Evolutionary conservation across 2,329 filamentous ascomycete genomes (phyloP), one percentile per base, ranked within the genome.

Genomic region (Ophioceras dolichostomum): DNA sequence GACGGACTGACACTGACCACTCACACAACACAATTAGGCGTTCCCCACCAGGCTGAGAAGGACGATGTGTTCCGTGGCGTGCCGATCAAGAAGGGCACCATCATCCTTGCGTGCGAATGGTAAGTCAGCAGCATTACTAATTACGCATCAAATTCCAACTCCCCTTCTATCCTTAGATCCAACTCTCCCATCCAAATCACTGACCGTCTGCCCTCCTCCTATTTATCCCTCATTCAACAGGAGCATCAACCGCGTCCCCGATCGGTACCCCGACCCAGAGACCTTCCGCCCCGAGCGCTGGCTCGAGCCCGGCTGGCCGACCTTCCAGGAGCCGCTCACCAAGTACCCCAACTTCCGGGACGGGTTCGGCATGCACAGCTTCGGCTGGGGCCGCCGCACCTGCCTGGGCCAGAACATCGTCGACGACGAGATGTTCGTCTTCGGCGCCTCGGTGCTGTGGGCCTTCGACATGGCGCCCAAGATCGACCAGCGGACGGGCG

Each of bases 331-430:
- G 48, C 76, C 76, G 0, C 64, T 80, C n/a, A 67, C 67, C 2
- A 65, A 67, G 39, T 79, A 71, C 47, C 76, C 77, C 13, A 76
- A 70, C 52, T 68, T 80, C 49, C 72, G 75, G 45, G 65, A 70
- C 49, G 65, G 66, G 27, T 55, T 59, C 2, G 67, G 67, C 27
- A 74, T 79, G 68, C 70, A 76, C 43, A 76, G 70, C 0, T 80
- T 80, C 47, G 76, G 76, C 20, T 79, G 67, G 62, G 76, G 76
- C 24, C 71, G 75, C 31, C 66, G 76, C 43, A 67, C 68, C 12
- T 81, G 76, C 46, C 64, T 78, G 4, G 76, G 75, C 5, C 70
- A 76, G 56, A 68, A 70, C 38, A 67, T 80, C 32, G 76, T 72
- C 19, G 72, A 78, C 47, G 69, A 74, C 47, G 70, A 76, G 54